A percentile compares a stretch with the other conserved stretches of the same genome.
These are phyloP conservation scores for Penicillium waksmanii DNA, from an alignment of 495 filamentous ascomycete genomes.

Conservation along the genomic window DNA sequence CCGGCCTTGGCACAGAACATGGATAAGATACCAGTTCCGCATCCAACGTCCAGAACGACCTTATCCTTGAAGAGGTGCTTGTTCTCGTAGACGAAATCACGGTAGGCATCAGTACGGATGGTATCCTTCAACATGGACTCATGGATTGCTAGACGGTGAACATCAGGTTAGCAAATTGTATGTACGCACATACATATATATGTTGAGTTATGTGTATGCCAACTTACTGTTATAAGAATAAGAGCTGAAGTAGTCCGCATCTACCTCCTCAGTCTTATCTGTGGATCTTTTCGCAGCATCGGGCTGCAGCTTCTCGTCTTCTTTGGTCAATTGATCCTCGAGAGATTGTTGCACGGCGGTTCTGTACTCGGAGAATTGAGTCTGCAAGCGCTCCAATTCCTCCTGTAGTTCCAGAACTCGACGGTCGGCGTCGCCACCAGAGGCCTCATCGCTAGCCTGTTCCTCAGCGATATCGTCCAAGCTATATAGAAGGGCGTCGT, in stretches of 20 bases:
- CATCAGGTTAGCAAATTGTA: background rate
- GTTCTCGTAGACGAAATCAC: constrained; percentile 77
- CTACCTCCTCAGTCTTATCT: constrained; percentile 39
- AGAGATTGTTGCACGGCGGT: constrained; percentile 70
- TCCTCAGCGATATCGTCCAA: constrained; percentile 72
- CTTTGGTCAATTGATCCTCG: constrained; percentile 66
- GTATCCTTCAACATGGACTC: constrained; percentile 87
- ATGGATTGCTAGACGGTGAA: constrained; percentile 67
- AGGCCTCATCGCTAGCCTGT: constrained; percentile 26
- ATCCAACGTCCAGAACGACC: constrained; percentile 90
- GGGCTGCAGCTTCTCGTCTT: constrained; percentile 42
- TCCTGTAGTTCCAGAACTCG: constrained; percentile 71
- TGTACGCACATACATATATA: too few species aligned
- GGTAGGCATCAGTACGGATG: constrained; percentile 68
- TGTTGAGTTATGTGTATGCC: too few species aligned
- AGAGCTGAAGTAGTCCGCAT: constrained; percentile 77
- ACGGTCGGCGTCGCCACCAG: constrained; percentile 47
- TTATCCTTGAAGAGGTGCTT: constrained; percentile 90
- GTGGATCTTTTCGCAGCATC: constrained; percentile 22
- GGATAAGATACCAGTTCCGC: constrained; percentile 89
- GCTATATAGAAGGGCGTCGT: constrained; percentile 83
- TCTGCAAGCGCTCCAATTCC: constrained; percentile 63
- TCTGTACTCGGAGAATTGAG: constrained; percentile 73
- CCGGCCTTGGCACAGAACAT: constrained; percentile 94
- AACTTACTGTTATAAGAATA: constrained; percentile 75